These are phyloP conservation scores for Retiboletus flavoniger DNA, from an alignment of 1,284 basidiomycete genomes.

Conservation along the genomic window DNA sequence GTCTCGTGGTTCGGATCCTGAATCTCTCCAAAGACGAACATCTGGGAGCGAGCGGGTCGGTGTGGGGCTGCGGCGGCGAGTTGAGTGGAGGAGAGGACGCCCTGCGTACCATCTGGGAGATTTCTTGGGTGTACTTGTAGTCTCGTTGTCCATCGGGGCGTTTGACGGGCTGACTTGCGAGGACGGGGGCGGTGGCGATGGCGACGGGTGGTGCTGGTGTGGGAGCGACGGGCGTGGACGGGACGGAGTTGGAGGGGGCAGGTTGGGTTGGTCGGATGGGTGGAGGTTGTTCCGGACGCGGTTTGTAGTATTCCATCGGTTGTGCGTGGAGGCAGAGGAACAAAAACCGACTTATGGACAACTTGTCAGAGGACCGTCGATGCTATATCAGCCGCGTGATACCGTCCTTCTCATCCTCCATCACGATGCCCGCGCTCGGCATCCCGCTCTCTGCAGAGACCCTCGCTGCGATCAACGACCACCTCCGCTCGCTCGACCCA, in stretches of 20 bases:
- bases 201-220: constrained; percentile 4
- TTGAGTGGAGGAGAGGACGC: neutral
- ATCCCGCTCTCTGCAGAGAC: constrained; percentile 66
- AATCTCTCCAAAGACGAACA: constrained; percentile 97
- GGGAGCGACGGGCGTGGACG: constrained; percentile 24
- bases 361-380: too few relatives aligned
- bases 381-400: neutral
- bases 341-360: too few relatives aligned
- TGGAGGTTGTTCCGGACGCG: constrained; percentile 25
- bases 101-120: constrained; percentile 70
- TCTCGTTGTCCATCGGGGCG: constrained; percentile 40
- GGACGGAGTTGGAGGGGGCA: constrained; percentile 17
- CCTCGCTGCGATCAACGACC: constrained; percentile 68
- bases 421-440: constrained; percentile 32
- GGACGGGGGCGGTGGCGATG: constrained; percentile 9
- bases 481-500: constrained; percentile 67
- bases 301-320: constrained; percentile 33
- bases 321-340: too few relatives aligned
- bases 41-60: constrained; percentile 45
- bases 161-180: constrained; percentile 15
- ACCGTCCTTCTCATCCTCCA: neutral
- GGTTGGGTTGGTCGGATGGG: constrained; percentile 23
- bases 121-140: constrained; percentile 73
- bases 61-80: neutral
- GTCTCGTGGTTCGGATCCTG: constrained; percentile 88